A percentile compares a stretch with the other conserved stretches of the same genome.
Conservation (phyloP, 768 basidiomycete species). For the Mycena venus region DNA sequence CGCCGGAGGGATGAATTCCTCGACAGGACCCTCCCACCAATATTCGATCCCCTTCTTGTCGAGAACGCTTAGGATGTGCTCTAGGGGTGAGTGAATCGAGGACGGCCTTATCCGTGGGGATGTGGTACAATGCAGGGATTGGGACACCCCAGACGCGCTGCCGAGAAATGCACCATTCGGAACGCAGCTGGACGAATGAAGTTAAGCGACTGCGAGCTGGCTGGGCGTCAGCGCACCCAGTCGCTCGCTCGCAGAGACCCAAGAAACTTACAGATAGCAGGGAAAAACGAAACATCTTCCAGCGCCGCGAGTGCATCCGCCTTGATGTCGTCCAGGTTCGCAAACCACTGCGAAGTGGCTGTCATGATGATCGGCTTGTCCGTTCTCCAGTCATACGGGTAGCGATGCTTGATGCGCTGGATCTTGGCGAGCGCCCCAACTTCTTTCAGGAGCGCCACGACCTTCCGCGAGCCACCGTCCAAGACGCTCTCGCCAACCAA, state of each 20-base stretch:
- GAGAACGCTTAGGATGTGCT: slow-evolving; percentile 84
- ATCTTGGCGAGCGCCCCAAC: slow-evolving; percentile 72
- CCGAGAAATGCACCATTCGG: slow-evolving; percentile 99
- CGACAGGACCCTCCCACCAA: slow-evolving; percentile 93
- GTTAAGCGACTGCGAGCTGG: slow-evolving; percentile 91
- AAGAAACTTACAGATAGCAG: slow-evolving; percentile 70
- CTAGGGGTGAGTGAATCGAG: slow-evolving; percentile 74
- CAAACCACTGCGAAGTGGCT: slow-evolving; percentile 99
- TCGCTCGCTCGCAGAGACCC: not conserved
- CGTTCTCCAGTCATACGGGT: slow-evolving; percentile 98
- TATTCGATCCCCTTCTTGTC: slow-evolving; percentile 79
- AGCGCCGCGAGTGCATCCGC: slow-evolving; percentile 78
- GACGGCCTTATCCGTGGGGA: slow-evolving; percentile 70
- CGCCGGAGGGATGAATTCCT: slow-evolving; percentile 82
- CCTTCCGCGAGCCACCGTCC: slow-evolving; percentile 73
- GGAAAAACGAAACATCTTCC: slow-evolving; percentile 79
- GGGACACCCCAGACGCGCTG: slow-evolving; percentile 98
- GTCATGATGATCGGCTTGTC: slow-evolving; percentile 92
- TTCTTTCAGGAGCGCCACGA: slow-evolving; percentile 74
- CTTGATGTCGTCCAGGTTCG: slow-evolving; percentile 90
- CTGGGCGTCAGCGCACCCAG: not conserved
- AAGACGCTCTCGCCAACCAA: slow-evolving; percentile 83
- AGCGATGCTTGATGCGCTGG: slow-evolving; percentile 84
- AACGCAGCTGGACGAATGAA: slow-evolving; percentile 86
- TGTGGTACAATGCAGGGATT: slow-evolving; percentile 88